A percentile compares a stretch with the other conserved stretches of the same genome.
Evolutionary conservation across 2,329 filamentous ascomycete species (phyloP).

Genomic region (Thermoascus crustaceus): DNA sequence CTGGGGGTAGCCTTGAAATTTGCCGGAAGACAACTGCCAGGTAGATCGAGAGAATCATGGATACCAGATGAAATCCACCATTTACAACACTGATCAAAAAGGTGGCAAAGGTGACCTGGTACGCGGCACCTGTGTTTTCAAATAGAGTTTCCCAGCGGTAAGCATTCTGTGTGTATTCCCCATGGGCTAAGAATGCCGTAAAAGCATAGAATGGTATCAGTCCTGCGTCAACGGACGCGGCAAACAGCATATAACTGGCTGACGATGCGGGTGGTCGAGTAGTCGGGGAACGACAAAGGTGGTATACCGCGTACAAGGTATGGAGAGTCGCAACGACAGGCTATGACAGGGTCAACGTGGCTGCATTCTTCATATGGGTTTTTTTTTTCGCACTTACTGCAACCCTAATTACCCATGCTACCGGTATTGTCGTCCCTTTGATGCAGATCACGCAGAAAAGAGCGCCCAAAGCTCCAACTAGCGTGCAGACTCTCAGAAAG

Average conservation of each 20-base stretch:
- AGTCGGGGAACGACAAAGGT: constrained; percentile 63
- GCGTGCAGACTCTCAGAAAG: constrained; percentile 55
- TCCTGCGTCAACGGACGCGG: constrained; percentile 62
- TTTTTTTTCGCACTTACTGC: constrained; percentile 49
- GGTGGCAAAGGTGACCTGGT: constrained; percentile 55
- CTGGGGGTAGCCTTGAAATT: constrained; percentile 74
- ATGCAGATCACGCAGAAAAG: constrained; percentile 72
- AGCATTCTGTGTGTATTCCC: constrained; percentile 38
- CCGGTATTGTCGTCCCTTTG: constrained; percentile 53
- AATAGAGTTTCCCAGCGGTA: constrained; percentile 64
- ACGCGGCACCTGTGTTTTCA: constrained; percentile 44
- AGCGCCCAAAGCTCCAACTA: constrained; percentile 62
- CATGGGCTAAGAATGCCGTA: constrained; percentile 46
- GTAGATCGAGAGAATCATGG: constrained; percentile 63
- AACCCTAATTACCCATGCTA: constrained; percentile 69
- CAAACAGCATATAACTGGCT: constrained; percentile 82
- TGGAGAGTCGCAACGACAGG: constrained; percentile 66
- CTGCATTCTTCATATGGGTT: not conserved
- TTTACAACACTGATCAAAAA: constrained; percentile 60
- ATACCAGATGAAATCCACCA: constrained; percentile 61
- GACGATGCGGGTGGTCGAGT: constrained; percentile 69
- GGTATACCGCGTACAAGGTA: constrained; percentile 70
- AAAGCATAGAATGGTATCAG: constrained; percentile 57
- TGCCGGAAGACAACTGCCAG: constrained; percentile 71
- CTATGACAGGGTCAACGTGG: constrained; percentile 38